Conservation (phyloP, 2,329 filamentous ascomycete species). For the Juglanconis juglandina region DNA sequence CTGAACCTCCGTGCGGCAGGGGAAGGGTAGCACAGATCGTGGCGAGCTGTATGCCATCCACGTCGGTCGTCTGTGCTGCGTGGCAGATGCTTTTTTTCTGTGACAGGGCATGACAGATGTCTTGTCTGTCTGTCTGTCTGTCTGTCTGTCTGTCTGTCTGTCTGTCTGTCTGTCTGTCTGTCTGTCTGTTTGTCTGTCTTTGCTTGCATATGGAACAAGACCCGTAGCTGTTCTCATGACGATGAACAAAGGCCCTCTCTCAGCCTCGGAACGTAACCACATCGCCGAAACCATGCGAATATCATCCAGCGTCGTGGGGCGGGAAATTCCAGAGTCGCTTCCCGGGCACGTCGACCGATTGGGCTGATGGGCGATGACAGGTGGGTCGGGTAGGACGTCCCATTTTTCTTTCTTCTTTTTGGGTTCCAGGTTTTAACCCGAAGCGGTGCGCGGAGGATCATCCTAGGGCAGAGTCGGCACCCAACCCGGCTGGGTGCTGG, state of each 20-base stretch:
- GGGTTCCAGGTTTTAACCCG: conserved; percentile 1
- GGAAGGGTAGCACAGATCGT: not conserved
- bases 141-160: no score
- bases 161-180: no score
- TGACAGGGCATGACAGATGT: not conserved
- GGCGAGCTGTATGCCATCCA: not conserved
- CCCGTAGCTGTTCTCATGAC: no score
- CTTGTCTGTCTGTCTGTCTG: no score
- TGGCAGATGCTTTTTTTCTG: not conserved
- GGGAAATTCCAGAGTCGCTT: not conserved
- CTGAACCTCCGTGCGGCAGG: not conserved
- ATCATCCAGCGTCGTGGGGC: no score
- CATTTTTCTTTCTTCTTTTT: not conserved
- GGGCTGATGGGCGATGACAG: not conserved
- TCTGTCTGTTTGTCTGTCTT: no score
- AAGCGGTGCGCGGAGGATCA: conserved; percentile 13
- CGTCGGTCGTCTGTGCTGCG: not conserved
- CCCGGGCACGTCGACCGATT: not conserved
- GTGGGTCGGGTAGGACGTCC: not conserved
- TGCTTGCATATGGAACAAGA: no score
- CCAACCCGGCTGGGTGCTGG: not conserved
- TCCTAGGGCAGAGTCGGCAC: not conserved
- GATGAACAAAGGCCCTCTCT: no score
- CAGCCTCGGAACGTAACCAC: no score
- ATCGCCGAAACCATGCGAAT: no score